Base-by-base conservation (phyloP, 768 basidiomycete species). In the Imleria badia region DNA sequence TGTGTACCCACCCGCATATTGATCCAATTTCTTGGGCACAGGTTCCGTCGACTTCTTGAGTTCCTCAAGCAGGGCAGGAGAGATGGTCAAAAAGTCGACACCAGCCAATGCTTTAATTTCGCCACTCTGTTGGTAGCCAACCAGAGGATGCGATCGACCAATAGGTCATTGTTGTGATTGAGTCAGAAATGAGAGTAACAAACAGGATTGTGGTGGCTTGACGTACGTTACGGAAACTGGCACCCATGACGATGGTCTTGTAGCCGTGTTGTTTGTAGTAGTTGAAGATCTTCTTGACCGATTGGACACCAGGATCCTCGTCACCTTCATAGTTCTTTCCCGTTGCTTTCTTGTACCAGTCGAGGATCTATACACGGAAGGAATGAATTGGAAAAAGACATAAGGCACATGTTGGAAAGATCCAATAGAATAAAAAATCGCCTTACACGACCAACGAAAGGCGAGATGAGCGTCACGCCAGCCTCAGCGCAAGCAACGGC, bases 211-310 rank as follows among this genome's bases (percentile, higher is more conserved):
- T 36, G 13, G 22, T 34, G 12, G 23, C 45, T 48, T 17, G 4
- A 77, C 89, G 54, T 63, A 94, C 87, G 80, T 98, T 98, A 71
- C 97, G 91, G 94, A 99, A 98, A 31, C 94, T 96, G 55, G 97
- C 97, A 70, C 96, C 97, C 97, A 98, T 98, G 73, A 98, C 96
- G 75, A 99, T 98, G 64, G 97, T 99, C 68, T 94, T 92, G 84
- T 99, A 98, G 56, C 83, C 82, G 76, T 98, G 84, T 72, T 97
- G 94, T 83, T 98, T 98, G 85, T 99, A 99, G 76, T 94, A 98
- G 81, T 96, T 91, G 86, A 88, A 99, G 79, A 99, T 99, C 76
- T 82, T 89, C 80, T 91, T 88, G 59, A 99, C 97, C 39, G 91
- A 94, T 73, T 85, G 74, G 65, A 99, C 97, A 79, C 97, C 96